Evolutionary conservation across 768 basidiomycete species (phyloP).

Genomic region (Rhizopogon rudus): DNA sequence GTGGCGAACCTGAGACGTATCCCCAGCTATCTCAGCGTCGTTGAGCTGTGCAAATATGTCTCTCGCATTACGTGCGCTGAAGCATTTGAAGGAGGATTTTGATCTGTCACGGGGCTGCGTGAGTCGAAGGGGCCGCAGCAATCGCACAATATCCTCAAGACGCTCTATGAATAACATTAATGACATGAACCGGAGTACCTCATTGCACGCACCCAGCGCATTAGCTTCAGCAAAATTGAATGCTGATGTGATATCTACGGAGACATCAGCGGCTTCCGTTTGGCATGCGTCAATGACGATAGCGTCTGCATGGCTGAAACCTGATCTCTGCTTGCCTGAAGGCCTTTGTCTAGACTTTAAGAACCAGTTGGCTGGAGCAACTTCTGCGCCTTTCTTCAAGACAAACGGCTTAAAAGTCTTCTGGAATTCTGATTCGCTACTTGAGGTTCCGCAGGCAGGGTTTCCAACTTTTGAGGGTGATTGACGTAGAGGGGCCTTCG

Average conservation of each 20-base stretch:
- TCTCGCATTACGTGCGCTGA: conserved; percentile 35
- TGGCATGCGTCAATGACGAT: conserved; percentile 61
- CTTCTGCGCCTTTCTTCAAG: conserved; percentile 46
- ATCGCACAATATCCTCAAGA: conserved; percentile 12
- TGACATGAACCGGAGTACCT: conserved; percentile 21
- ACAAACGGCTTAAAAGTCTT: conserved; percentile 75
- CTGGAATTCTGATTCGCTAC: conserved; percentile 58
- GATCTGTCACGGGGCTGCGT: conserved; percentile 18
- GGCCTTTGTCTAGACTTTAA: conserved; percentile 22
- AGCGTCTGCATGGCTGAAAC: conserved; percentile 34
- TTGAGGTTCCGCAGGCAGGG: conserved; percentile 28
- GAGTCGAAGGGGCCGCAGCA: conserved; percentile 26
- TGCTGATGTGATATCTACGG: conserved; percentile 10
- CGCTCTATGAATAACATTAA: conserved; percentile 5
- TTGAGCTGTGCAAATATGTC: conserved; percentile 57
- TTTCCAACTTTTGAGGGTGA: conserved; percentile 20
- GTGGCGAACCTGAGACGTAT: conserved; percentile 62
- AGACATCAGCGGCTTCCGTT: conserved; percentile 9
- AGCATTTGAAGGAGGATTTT: conserved; percentile 21
- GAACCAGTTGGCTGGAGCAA: conserved; percentile 62
- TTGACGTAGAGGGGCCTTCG: conserved; percentile 31
- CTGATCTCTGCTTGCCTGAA: conserved; percentile 16
- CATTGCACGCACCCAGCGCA: conserved; percentile 6
- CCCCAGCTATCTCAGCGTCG: conserved; percentile 75
- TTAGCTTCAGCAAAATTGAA: conserved; percentile 16